These are phyloP conservation scores for Crithidia thermophila DNA, from an alignment of 208 protist genomes.

Conservation along the genomic window DNA sequence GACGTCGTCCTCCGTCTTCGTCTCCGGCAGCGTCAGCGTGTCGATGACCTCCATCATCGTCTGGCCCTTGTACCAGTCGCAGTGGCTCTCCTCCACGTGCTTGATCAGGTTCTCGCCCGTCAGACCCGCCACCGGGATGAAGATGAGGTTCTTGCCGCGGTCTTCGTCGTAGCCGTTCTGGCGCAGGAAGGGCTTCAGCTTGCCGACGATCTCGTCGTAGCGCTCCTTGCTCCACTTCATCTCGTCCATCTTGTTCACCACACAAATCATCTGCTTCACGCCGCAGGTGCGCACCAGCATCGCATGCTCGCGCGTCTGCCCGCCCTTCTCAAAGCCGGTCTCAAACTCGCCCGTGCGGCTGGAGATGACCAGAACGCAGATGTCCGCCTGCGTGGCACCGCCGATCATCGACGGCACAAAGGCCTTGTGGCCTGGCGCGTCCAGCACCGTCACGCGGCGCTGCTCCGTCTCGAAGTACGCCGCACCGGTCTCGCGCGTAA, in stretches of 20 bases:
- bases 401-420: conserved; percentile 99
- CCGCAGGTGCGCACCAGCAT: conserved; percentile 99
- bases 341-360: conserved; percentile 99
- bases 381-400: conserved; percentile 98
- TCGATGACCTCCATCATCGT: conserved; percentile 95
- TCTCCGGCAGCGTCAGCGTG: conserved; percentile 75
- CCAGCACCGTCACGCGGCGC: conserved; percentile 98
- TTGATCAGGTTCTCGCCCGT: conserved; percentile 95
- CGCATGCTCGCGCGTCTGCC: conserved; percentile 99
- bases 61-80: conserved; percentile 92
- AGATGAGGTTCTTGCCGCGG: conserved; percentile 90
- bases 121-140: conserved; percentile 97
- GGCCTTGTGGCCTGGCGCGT: conserved; percentile 99
- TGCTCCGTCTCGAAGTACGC: conserved; percentile 97
- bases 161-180: conserved; percentile 94
- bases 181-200: conserved; percentile 96
- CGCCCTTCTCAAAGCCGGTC: conserved; percentile 98
- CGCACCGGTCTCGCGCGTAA: conserved; percentile 97
- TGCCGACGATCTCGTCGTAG: conserved; percentile 96
- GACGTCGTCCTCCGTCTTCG: conserved; percentile 78
- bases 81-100: conserved; percentile 57
- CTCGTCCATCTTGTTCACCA: conserved; percentile 99
- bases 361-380: conserved; percentile 99
- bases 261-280: conserved; percentile 96
- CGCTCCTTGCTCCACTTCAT: conserved; percentile 95